phyloP scores from a whole-genome alignment of 2,329 filamentous ascomycete species.

The Epichloe hybrida region DNA sequence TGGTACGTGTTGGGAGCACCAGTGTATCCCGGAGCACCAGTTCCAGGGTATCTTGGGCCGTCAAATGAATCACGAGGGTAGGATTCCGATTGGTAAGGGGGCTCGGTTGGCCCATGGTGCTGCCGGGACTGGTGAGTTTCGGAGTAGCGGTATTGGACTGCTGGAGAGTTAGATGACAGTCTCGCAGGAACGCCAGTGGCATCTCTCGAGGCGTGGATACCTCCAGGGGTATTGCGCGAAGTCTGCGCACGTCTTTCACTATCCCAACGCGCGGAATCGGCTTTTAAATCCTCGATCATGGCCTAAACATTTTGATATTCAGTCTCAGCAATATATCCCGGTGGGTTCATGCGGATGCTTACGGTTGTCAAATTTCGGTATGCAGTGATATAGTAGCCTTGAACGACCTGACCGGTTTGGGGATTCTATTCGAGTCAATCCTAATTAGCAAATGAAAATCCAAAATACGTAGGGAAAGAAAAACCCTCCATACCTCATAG shows the following conservation, averaged over 20 bases:
- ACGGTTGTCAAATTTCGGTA: constrained; percentile 69
- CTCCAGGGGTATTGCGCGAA: constrained; percentile 40
- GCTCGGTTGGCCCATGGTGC: constrained; percentile 32
- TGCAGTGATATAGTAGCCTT: constrained; percentile 65
- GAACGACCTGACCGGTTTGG: constrained; percentile 44
- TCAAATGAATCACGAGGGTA: constrained; percentile 30
- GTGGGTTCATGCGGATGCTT: constrained; percentile 22
- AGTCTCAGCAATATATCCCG: background rate
- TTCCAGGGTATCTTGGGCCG: constrained; percentile 36
- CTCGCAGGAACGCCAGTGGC: constrained; percentile 32
- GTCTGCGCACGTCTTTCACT: constrained; percentile 44
- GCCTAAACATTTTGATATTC: constrained; percentile 26
- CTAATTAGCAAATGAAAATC: background rate
- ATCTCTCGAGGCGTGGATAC: constrained; percentile 42
- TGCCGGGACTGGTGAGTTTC: constrained; percentile 35
- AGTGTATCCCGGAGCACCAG: constrained; percentile 34
- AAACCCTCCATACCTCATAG: constrained; percentile 46
- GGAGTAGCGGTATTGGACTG: constrained; percentile 45
- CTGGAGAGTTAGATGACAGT: constrained; percentile 43
- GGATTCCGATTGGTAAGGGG: constrained; percentile 20
- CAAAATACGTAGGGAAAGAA: background rate
- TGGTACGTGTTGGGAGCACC: constrained; percentile 27
- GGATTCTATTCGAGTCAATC: constrained; percentile 29
- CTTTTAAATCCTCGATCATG: constrained; percentile 50
- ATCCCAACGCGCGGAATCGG: constrained; percentile 48